Conservation (phyloP, 257 asterid species). For the Thymus mandschuricus region DNA sequence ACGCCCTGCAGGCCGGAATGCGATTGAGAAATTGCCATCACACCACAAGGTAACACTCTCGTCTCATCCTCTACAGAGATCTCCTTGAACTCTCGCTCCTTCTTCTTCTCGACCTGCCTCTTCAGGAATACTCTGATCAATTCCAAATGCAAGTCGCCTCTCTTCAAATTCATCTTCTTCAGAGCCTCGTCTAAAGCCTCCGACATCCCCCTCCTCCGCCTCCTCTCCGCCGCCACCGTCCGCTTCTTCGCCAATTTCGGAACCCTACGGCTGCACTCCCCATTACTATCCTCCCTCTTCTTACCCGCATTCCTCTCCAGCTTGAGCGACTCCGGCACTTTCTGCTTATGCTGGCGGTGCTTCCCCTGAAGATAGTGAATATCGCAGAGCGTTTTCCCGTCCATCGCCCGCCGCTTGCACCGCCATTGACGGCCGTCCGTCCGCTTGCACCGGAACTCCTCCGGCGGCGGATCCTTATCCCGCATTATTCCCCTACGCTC, state of each 20-base stretch:
- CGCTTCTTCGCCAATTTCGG: conserved; percentile 41
- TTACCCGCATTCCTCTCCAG: conserved; percentile 62
- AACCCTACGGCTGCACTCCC: conserved; percentile 46
- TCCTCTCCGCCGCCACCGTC: conserved; percentile 41
- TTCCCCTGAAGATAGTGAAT: conserved; percentile 86
- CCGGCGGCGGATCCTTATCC: conserved; percentile 71
- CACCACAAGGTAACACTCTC: conserved; percentile 77
- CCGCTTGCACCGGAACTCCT: conserved; percentile 88
- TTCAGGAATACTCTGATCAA: conserved; percentile 77
- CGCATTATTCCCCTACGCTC: conserved; percentile 36
- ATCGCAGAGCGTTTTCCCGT: conserved; percentile 84
- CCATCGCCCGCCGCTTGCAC: conserved; percentile 81
- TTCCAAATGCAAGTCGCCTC: conserved; percentile 88
- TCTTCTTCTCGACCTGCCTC: conserved; percentile 86
- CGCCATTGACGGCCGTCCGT: conserved; percentile 99
- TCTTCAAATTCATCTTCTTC: conserved; percentile 79
- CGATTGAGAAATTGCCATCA: conserved; percentile 72
- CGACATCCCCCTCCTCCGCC: conserved; percentile 50
- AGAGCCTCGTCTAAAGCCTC: conserved; percentile 87
- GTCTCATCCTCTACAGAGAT: conserved; percentile 43
- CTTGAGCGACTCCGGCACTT: conserved; percentile 89
- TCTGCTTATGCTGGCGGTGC: conserved; percentile 78
- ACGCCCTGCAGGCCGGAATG: conserved; percentile 33
- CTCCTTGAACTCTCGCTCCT: conserved; percentile 52
- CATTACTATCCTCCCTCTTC: conserved; percentile 37